Evolutionary conservation across 495 filamentous ascomycete species (phyloP), one percentile per base, ranked within the genome.

Genomic region (Xylaria castorea): DNA sequence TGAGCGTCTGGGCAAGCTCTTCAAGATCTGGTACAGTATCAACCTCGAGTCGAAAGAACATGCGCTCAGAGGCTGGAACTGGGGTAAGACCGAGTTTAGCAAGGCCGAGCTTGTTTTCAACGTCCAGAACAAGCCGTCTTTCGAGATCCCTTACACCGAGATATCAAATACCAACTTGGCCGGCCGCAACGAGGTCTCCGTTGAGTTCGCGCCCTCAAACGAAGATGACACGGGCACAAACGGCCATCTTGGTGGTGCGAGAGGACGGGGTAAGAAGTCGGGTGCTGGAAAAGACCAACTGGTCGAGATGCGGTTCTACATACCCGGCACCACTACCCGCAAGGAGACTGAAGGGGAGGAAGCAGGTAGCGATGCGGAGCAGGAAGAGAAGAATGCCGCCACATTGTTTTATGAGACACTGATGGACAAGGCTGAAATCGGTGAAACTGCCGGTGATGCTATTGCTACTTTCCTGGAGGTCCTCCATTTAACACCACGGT

Each of bases 391-490:
- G 81, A 97, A 95, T 74, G 95, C 95, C 3, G 97, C 97, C 20
- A 94, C 93, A 70, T 85, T 97, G 22, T 99, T 98, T 82, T 98
- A 98, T 79, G 94, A 98, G 80, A 96, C 94, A 0, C 87, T 99
- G 5, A 97, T 97, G 87, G 95, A 98, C 77, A 98, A 98, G 88
- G 97, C 97, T 1, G 97, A 99, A 87, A 98, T 99, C 82, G 97
- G 97, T 50, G 95, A 99, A 78, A 95, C 97, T 69, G 97, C 97
- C 18, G 97, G 97, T 63, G 96, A 98, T 79, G 97, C 95, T 4
- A 97, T 93, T 83, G 97, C 97, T 70, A 97, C 97, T 18, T 99
- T 99, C 87, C 83, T 97, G 79, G 97, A 98, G 83, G 92, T 98
- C 71, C 85, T 99, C 44, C 97, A 98, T 86, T 92, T 99, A 74